phyloP scores from a whole-genome alignment of 2,329 filamentous ascomycete species.

The Epichloe elymi region DNA sequence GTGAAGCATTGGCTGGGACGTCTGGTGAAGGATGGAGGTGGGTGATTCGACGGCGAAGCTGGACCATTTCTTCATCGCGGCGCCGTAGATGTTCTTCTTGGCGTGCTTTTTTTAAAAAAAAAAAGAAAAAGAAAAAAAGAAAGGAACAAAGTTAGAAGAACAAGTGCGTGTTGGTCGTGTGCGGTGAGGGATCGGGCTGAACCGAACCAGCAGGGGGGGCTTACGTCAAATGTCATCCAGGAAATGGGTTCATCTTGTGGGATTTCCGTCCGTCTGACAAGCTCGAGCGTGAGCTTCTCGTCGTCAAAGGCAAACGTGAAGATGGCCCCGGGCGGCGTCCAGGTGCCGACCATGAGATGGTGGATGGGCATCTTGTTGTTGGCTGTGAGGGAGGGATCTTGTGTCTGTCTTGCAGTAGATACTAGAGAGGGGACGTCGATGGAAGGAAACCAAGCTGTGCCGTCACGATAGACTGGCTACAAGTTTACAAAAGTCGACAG shows the following conservation, averaged over 20 bases:
- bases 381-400: background rate
- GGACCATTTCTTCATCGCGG: constrained; percentile 89
- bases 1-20: constrained; percentile 62
- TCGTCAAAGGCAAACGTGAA: constrained; percentile 85
- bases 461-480: no score
- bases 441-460: no score
- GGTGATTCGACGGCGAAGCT: constrained; percentile 67
- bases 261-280: constrained; percentile 72
- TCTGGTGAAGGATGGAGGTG: constrained; percentile 61
- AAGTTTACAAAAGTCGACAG: no score
- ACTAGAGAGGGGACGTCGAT: background rate
- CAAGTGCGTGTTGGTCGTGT: no score
- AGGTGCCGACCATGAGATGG: constrained; percentile 85
- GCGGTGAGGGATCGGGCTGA: no score
- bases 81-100: constrained; percentile 76
- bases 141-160: no score
- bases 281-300: constrained; percentile 56
- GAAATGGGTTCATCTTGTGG: constrained; percentile 77
- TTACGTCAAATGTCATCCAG: constrained; percentile 81
- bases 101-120: constrained; percentile 41
- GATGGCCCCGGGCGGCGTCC: constrained; percentile 80
- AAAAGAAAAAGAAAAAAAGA: no score
- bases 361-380: constrained; percentile 54
- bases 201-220: background rate
- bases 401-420: background rate